Evolutionary conservation across 306 rosid genomes (phyloP), one percentile per base, ranked within the genome.

Genomic region (Lathyrus oleraceus): DNA sequence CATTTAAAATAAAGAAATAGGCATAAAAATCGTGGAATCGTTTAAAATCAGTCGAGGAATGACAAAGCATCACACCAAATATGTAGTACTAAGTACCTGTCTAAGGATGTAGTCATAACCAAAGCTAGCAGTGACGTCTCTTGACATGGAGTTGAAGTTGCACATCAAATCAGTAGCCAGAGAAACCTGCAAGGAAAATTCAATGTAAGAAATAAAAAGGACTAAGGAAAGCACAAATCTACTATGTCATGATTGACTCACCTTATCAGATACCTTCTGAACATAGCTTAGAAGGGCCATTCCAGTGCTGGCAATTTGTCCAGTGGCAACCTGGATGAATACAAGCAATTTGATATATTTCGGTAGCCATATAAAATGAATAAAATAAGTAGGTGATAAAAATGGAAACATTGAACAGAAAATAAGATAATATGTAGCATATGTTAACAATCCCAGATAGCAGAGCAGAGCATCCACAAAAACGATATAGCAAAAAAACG

Each of bases 21-120:
- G 63, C 56, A 39, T 3, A 51, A 21, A 14, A 62, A 30, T 35
- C 1, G 10, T 35, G 10, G 39, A 20, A 1, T 47, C 2, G 20
- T 42, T 32, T 43, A 44, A 54, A 74, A 74, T 19, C 3, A 14
- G 36, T 72, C 48, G 20, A 25, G 43, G 69, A 45, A 48, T 58
- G 28, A 32, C 23, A 23, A 25, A 14, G 38, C 13, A 7, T 4
- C 9, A 38, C 14, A 35, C 39, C 9, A 7, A 7, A 35, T 35
- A 35, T 35, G 39, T 35, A 35, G 39, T 35, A 35, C 39, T 32
- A 7, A 35, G 39, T 35, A 35, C 99, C 96, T 95, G 97, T 85
- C 97, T 83, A 61, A 95, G 96, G 72, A 95, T 95, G 85, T 91
- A 89, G 78, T 95, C 97, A 53, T 95, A 91, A 70, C 99, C 99